Evolutionary conservation across 208 protist genomes (phyloP), one percentile per base, ranked within the genome.

Genomic region (Wallacemonas sp.): DNA sequence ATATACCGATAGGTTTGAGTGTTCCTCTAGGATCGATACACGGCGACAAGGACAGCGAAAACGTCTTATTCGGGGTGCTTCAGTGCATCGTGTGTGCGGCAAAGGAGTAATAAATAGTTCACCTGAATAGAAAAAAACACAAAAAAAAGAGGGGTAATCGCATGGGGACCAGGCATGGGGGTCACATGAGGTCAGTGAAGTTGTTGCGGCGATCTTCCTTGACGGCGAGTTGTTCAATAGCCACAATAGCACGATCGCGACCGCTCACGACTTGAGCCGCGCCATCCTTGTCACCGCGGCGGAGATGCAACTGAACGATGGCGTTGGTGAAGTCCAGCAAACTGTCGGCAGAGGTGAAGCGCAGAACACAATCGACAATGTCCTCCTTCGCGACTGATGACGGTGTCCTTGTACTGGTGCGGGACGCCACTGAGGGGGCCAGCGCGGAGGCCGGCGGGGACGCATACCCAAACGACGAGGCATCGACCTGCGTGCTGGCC

Each of bases 61-160:
- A n/a, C n/a, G n/a, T n/a, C n/a, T n/a, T n/a, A n/a, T n/a, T n/a
- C n/a, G n/a, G n/a, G n/a, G n/a, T n/a, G n/a, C n/a, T n/a, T n/a
- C n/a, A n/a, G n/a, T n/a, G n/a, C n/a, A n/a, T n/a, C n/a, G n/a
- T n/a, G n/a, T n/a, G n/a, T n/a, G n/a, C n/a, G n/a, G n/a, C n/a
- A n/a, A n/a, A n/a, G n/a, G n/a, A n/a, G n/a, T n/a, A n/a, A n/a
- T n/a, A n/a, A n/a, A n/a, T n/a, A n/a, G n/a, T n/a, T n/a, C n/a
- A n/a, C n/a, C n/a, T n/a, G n/a, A 65, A 38, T n/a, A 54, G 3
- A 45, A 50, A 50, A 49, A 36, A 65, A 44, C 4, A 44, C 5
- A 25, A 31, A 8, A 18, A 10, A 7, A n/a, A 3, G 11, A 8
- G 32, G 12, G 33, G 61, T 7, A n/a, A 14, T 5, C 28, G 18